Percentiles rank a stretch among this genome's conserved stretches.
phyloP scores from a whole-genome alignment of 495 filamentous ascomycete genomes.

The Aspergillus nanangensis region DNA sequence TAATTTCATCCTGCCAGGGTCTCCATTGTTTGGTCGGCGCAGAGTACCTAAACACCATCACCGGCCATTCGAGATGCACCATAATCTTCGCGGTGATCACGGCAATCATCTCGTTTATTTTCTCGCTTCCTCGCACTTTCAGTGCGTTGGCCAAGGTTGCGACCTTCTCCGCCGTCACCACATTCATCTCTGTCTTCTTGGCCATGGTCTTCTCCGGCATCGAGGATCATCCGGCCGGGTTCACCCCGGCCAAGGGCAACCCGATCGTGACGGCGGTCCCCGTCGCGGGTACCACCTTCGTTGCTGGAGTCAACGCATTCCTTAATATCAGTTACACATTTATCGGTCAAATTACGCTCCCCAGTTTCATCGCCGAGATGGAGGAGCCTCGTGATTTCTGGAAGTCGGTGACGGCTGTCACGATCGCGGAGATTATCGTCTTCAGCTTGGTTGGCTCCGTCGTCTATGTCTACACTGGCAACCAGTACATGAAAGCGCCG shows the following conservation, averaged over 20 bases:
- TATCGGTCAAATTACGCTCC: slow-evolving; percentile 87
- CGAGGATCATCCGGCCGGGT: slow-evolving; percentile 62
- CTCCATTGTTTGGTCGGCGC: slow-evolving; percentile 76
- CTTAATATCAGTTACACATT: slow-evolving; percentile 91
- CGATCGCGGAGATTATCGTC: slow-evolving; percentile 76
- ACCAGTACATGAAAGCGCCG: slow-evolving; percentile 74
- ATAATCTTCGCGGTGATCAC: slow-evolving; percentile 69
- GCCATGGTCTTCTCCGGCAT: slow-evolving; percentile 74
- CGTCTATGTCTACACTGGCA: slow-evolving; percentile 78
- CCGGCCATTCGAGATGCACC: slow-evolving; percentile 59
- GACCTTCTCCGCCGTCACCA: slow-evolving; percentile 72
- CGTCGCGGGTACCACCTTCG: slow-evolving; percentile 67
- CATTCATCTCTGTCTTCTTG: slow-evolving; percentile 78
- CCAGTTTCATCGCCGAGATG: slow-evolving; percentile 92
- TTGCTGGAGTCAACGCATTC: slow-evolving; percentile 75
- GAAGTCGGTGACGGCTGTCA: slow-evolving; percentile 83
- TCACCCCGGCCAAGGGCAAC: slow-evolving; percentile 49
- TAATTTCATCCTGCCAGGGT: slow-evolving; percentile 42
- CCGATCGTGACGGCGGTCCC: slow-evolving; percentile 64
- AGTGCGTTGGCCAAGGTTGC: slow-evolving; percentile 69
- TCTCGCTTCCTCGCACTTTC: slow-evolving; percentile 80
- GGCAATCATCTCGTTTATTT: slow-evolving; percentile 65
- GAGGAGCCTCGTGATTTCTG: slow-evolving; percentile 80
- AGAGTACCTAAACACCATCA: slow-evolving; percentile 84
- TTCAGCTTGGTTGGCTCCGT: slow-evolving; percentile 73